A percentile compares a stretch with the other conserved stretches of the same genome.
Conservation (phyloP, 2,329 filamentous ascomycete species). For the Aspergillus versicolor region DNA sequence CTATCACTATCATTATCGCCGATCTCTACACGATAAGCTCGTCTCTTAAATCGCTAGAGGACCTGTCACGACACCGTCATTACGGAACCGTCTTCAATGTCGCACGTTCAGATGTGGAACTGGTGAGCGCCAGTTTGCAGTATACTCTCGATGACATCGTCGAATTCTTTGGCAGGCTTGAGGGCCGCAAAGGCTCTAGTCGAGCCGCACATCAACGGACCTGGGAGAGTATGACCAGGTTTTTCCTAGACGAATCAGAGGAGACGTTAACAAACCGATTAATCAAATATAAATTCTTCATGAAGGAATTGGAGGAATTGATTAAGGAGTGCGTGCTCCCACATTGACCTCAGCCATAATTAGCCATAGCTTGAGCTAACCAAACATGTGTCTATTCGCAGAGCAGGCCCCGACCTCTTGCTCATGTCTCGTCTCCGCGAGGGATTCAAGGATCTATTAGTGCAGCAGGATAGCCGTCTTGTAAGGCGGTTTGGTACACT, state of each 20-base stretch:
- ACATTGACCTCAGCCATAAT: not conserved
- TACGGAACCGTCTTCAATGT: constrained; percentile 39
- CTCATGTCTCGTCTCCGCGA: constrained; percentile 28
- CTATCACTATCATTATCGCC: constrained; percentile 55
- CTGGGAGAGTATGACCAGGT: constrained; percentile 51
- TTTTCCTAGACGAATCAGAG: constrained; percentile 48
- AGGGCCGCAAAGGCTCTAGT: constrained; percentile 23
- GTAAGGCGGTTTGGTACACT: constrained; percentile 26
- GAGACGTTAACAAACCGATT: constrained; percentile 49
- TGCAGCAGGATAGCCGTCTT: constrained; percentile 31
- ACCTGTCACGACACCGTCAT: constrained; percentile 40
- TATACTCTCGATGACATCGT: constrained; percentile 54
- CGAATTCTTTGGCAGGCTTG: constrained; percentile 45
- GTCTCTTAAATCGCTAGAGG: constrained; percentile 49
- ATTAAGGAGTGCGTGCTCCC: constrained; percentile 46
- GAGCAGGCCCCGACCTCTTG: constrained; percentile 26
- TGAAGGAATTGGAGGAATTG: constrained; percentile 46
- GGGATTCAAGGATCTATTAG: constrained; percentile 27
- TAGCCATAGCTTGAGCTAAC: constrained; percentile 10
- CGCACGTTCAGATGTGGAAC: constrained; percentile 49
- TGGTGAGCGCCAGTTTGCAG: constrained; percentile 50
- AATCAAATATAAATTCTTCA: constrained; percentile 51
- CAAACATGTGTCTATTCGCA: constrained; percentile 10
- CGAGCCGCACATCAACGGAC: constrained; percentile 46
- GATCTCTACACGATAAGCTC: constrained; percentile 56